Evolutionary conservation across 176 grass and related monocot genomes (phyloP).

Genomic region (Rhynchospora tenuis): DNA sequence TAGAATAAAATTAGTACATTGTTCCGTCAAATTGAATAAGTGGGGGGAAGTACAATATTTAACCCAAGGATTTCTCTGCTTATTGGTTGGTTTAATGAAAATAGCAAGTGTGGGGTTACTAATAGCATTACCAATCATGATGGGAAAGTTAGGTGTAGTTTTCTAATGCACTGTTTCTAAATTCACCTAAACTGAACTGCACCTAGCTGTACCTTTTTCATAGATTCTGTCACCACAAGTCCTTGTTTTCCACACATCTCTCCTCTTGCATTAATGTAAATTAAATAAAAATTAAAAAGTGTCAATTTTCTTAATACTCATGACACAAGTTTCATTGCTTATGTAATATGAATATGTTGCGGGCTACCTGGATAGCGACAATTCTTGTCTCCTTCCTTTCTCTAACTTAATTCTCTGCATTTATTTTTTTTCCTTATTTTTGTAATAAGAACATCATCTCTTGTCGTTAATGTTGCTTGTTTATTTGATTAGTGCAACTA

Average conservation of each 20-base stretch:
- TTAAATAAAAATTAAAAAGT: not conserved
- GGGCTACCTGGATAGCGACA: too few species aligned
- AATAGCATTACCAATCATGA: not conserved
- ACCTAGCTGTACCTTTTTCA: not conserved
- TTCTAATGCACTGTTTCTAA: slow-evolving; percentile 8
- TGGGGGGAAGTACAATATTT: not conserved
- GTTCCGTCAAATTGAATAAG: not conserved
- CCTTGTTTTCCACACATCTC: not conserved
- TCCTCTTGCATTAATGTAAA: not conserved
- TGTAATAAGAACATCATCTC: not conserved
- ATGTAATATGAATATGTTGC: too few species aligned
- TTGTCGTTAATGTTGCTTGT: not conserved
- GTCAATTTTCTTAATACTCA: not conserved
- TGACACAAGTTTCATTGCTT: not conserved
- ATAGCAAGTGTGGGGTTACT: not conserved
- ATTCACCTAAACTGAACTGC: slow-evolving; percentile 1
- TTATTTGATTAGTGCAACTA: not conserved
- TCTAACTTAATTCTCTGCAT: too few species aligned
- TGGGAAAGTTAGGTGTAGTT: not conserved
- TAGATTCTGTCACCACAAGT: slow-evolving; percentile 9
- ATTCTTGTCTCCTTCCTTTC: too few species aligned
- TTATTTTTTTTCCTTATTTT: not conserved
- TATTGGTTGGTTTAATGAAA: not conserved
- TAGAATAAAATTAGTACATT: not conserved
- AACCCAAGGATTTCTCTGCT: not conserved